phyloP scores from a whole-genome alignment of 345 rosid genomes.

The Salix purpurea region DNA sequence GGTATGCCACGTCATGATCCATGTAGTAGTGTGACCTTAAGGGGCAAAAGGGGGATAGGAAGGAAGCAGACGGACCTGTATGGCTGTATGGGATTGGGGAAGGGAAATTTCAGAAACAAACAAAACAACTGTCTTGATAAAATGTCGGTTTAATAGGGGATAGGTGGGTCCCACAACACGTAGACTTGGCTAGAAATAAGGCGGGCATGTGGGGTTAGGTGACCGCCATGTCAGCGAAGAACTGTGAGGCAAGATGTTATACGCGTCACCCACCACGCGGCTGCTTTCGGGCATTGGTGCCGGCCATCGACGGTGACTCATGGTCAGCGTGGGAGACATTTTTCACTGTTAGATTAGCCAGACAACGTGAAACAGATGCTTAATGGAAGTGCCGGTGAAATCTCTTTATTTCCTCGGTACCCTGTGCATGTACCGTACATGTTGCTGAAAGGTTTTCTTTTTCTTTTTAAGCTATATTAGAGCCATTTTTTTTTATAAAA shows the following conservation, averaged over 20 bases:
- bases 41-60: constrained; percentile 11
- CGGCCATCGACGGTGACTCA: constrained; percentile 35
- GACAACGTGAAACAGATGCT: constrained; percentile 15
- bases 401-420: not conserved
- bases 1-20: constrained; percentile 35
- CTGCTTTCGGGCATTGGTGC: constrained; percentile 33
- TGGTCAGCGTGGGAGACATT: constrained; percentile 34
- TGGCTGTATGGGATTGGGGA: too few species aligned
- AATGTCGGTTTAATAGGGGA: constrained; percentile 35
- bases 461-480: not conserved
- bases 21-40: constrained; percentile 12
- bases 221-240: constrained; percentile 54
- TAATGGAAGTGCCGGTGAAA: not conserved
- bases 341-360: constrained; percentile 1
- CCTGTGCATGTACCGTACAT: not conserved
- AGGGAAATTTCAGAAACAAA: not conserved
- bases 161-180: constrained; percentile 45
- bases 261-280: constrained; percentile 38
- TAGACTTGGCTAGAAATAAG: constrained; percentile 47
- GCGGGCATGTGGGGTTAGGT: constrained; percentile 73
- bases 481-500: too few species aligned
- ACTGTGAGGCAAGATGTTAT: not conserved
- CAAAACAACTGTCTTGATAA: not conserved
- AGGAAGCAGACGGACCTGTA: constrained; percentile 18
- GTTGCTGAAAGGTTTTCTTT: not conserved